Base-by-base conservation (phyloP, 805 yeast genomes). In the Kluyveromyces starmeri region DNA sequence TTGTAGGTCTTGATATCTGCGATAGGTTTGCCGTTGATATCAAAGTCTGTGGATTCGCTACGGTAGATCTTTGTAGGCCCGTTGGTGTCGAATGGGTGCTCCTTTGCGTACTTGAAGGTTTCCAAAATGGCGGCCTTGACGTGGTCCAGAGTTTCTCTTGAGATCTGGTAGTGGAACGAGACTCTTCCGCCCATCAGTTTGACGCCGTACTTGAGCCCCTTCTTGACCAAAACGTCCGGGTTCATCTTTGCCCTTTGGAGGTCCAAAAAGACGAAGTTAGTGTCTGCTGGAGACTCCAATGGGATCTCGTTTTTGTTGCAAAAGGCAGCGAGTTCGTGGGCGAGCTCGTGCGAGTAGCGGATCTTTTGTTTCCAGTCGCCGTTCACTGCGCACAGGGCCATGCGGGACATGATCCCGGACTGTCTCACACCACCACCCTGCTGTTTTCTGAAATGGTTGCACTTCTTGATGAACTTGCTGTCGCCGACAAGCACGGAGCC, bases 381-480 rank as follows among this genome's bases (percentile, higher is more conserved):
- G 36, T 82, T 77, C 35, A 88, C 66, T 17, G 94, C 94, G 34
- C 69, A 66, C n/a, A 67, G 55, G 3, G 94, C 96, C 83, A 88
- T 86, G 36, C 73, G 67, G 5, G 89, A 66, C 48, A 88, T 67
- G 59, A 83, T 61, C 37, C 96, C 96, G 24, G 81, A 68, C 62
- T 88, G 96, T 55, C 96, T 71, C 32, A 88, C 75, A 44, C 96
- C 96, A 47, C 96, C 96, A 53, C 96, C 96, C 44, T 75, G 73
- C 62, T 88, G 96, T 51, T 88, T 88, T 47, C 83, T 80, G 64
- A 86, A 81, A 61, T 86, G 94, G 54, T 76, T 78, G 27, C 92
- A 84, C 50, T 74, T 77, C 47, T 65, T 61, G 42, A 85, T 78
- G 46, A 76, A 68, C 33, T 63, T 61, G 25, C 54, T 50, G 29